Evolutionary conservation across 768 basidiomycete genomes (phyloP).

Genomic region (Boletellus ananas): DNA sequence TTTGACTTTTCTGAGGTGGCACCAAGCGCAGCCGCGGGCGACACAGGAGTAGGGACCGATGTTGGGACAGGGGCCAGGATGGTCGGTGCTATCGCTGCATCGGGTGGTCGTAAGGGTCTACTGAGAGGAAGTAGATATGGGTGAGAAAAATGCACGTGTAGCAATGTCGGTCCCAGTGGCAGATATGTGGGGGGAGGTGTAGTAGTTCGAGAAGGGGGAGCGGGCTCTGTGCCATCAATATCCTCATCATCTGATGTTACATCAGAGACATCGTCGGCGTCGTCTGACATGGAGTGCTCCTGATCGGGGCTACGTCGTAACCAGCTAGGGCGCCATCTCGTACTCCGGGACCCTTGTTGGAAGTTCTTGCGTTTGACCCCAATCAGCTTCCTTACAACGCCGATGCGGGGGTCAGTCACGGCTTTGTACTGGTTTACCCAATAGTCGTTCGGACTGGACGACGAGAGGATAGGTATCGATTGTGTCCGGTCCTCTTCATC

Average conservation of each 20-base stretch:
- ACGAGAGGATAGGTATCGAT: constrained; percentile 17
- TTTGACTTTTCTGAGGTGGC: constrained; percentile 62
- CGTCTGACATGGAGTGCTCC: constrained; percentile 31
- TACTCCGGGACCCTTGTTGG: constrained; percentile 35
- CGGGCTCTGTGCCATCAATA: constrained; percentile 27
- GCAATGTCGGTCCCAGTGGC: constrained; percentile 63
- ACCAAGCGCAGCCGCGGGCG: constrained; percentile 69
- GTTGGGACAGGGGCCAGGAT: constrained; percentile 39
- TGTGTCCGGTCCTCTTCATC: constrained; percentile 43
- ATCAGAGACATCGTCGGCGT: constrained; percentile 38
- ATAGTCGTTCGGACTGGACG: constrained; percentile 21
- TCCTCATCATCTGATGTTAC: constrained; percentile 40
- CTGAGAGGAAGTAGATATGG: constrained; percentile 57
- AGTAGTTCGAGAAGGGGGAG: constrained; percentile 46
- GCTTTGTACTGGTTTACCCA: constrained; percentile 57
- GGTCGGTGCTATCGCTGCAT: constrained; percentile 44
- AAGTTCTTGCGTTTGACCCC: constrained; percentile 64
- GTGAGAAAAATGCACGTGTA: constrained; percentile 69
- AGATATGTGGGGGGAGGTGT: constrained; percentile 73
- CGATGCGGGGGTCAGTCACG: constrained; percentile 68
- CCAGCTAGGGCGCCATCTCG: constrained; percentile 43
- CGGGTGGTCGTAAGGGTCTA: constrained; percentile 57
- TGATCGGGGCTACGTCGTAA: constrained; percentile 47
- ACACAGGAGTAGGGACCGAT: constrained; percentile 81
- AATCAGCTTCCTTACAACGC: constrained; percentile 62